Evolutionary conservation across 768 basidiomycete genomes (phyloP), one percentile per base, ranked within the genome.

Genomic region (Pisolithus microcarpus): DNA sequence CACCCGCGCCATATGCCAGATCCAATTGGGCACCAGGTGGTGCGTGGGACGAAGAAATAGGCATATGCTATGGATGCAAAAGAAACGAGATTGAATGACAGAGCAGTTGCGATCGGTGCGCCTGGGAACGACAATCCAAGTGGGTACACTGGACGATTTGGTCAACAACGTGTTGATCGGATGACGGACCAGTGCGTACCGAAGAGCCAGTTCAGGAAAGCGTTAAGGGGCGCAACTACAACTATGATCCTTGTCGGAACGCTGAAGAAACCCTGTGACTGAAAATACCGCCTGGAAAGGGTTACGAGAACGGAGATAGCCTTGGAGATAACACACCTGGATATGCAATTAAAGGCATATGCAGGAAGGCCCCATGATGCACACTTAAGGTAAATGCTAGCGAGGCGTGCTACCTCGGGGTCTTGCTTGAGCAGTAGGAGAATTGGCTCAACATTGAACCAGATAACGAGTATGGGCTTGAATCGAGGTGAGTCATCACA

Each of bases 41-140:
- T 87, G n/a, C 70, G 64, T 54, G 69, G 89, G 7, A 79, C 75
- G 59, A 76, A 81, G 59, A 75, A 75, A 19, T 83, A 63, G 7
- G 81, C 87, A 52, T 87, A 90, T 28, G 74, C 49, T 45, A 87
- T 70, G 1, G 81, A 87, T 49, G 77, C 62, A 40, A 79, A 48
- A 0, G 82, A 73, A 39, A 92, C 84, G n/a, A 95, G 73, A 64
- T 94, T 95, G 70, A 93, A 90, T 11, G 87, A 88, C 42, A 94
- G 75, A 0, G 87, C 83, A 2, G 92, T 92, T 1, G 94, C 87
- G 18, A 97, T 74, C 0, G 95, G 95, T 4, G 93, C 95, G 13
- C 95, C 95, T 47, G 88, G 81, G 68, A 90, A 99, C 1, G 94
- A 94, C 3, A 97, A 72, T 13, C 87, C 75, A 51, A 96, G 70